Conservation (phyloP, 345 rosid genomes). For the Turritis glabra region DNA sequence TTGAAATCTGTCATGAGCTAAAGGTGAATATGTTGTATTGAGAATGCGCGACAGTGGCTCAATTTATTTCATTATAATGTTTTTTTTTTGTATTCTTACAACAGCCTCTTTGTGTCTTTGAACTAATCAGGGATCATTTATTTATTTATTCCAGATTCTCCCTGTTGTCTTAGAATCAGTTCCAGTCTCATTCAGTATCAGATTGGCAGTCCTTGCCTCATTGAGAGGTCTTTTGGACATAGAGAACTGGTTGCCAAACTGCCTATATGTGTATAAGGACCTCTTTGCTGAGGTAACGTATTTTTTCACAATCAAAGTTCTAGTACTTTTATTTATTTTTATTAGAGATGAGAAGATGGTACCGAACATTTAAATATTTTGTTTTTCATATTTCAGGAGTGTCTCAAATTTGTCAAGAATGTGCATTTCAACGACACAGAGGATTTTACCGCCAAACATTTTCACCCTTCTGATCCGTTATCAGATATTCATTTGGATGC, state of each 20-base stretch:
- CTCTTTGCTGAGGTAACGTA: slow-evolving; percentile 71
- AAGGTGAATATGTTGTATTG: slow-evolving; percentile 54
- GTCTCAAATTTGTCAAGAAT: slow-evolving; percentile 79
- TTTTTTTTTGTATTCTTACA: neutral
- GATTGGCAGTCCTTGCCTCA: slow-evolving; percentile 87
- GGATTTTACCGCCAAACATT: slow-evolving; percentile 59
- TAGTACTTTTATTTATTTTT: neutral
- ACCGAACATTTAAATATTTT: slow-evolving; percentile 13
- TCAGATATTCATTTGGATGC: slow-evolving; percentile 62
- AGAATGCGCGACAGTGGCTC: neutral
- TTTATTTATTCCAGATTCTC: slow-evolving; percentile 58
- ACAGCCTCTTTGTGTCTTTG: neutral
- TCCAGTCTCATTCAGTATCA: slow-evolving; percentile 65
- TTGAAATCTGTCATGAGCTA: slow-evolving; percentile 76
- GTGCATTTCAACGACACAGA: slow-evolving; percentile 65
- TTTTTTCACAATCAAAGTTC: neutral
- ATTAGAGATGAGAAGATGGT: slow-evolving; percentile 12
- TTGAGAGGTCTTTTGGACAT: slow-evolving; percentile 70
- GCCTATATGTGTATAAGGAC: slow-evolving; percentile 60
- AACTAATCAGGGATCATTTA: neutral
- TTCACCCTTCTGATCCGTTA: slow-evolving; percentile 57
- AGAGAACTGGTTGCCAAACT: slow-evolving; percentile 72
- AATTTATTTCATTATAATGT: neutral
- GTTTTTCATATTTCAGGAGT: slow-evolving; percentile 59
- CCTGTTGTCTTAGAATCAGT: slow-evolving; percentile 66